Evolutionary conservation across 2,329 filamentous ascomycete species (phyloP).

Genomic region (Knoxdaviesia proteae): DNA sequence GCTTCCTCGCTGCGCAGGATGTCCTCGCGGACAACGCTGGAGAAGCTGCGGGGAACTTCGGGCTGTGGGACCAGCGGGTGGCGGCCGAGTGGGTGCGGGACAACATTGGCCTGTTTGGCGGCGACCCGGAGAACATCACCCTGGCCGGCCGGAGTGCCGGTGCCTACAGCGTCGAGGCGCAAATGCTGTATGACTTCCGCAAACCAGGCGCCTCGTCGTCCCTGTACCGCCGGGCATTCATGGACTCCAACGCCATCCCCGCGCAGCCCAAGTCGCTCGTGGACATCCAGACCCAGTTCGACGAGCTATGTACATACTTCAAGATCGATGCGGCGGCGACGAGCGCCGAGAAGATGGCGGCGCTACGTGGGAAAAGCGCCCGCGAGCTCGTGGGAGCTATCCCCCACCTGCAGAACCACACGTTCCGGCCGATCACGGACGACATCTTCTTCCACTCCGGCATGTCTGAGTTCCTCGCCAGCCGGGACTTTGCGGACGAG

Average conservation of each 20-base stretch:
- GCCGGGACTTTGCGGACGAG: no score
- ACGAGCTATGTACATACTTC: no score
- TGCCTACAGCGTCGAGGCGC: conserved; percentile 19
- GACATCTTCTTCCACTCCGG: conserved; percentile 11
- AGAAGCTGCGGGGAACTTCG: conserved; percentile 15
- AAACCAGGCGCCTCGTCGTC: conserved; percentile 5
- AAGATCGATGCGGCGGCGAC: no score
- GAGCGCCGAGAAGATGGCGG: no score
- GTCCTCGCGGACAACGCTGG: conserved; percentile 7
- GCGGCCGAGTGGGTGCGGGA: conserved; percentile 29
- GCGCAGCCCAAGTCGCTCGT: no score
- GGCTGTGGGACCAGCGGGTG: conserved; percentile 24
- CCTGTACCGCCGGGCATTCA: conserved; percentile 9
- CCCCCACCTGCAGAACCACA: conserved; percentile 19
- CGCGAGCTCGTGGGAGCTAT: conserved; percentile 14
- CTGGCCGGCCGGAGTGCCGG: conserved; percentile 22
- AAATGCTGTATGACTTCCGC: conserved; percentile 16
- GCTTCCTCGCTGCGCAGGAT: conserved; percentile 22
- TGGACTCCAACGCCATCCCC: no score
- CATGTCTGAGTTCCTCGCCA: no score
- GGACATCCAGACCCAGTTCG: no score
- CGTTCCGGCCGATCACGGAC: conserved; percentile 23
- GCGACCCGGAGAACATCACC: conserved; percentile 22
- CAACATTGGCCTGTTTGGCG: conserved; percentile 31
- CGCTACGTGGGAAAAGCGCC: conserved; percentile 5